Evolutionary conservation across 352 stramenopile species (phyloP).

Genomic region (Phytophthora hybrid): DNA sequence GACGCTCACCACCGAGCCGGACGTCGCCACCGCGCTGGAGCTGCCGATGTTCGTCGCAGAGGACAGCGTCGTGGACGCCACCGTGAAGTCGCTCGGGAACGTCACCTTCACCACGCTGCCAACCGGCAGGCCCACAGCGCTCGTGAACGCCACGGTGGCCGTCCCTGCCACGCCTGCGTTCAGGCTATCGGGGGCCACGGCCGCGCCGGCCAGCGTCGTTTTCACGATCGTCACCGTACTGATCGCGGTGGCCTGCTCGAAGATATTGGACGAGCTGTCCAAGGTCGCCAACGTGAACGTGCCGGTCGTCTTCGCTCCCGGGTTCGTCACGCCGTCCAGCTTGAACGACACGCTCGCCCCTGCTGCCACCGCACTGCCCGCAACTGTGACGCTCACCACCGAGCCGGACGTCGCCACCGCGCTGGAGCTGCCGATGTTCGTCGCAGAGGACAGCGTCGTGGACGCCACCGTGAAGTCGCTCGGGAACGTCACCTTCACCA

Average conservation of each 20-base stretch:
- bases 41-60: conserved; percentile 38
- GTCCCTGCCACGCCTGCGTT: conserved; percentile 39
- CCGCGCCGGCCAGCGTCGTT: conserved; percentile 18
- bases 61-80: conserved; percentile 33
- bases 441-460: conserved; percentile 30
- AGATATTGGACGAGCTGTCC: conserved; percentile 35
- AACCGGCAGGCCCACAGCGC: conserved; percentile 40
- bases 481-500: conserved; percentile 51
- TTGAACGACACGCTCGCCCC: conserved; percentile 49
- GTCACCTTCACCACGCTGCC: conserved; percentile 46
- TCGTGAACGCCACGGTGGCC: conserved; percentile 50
- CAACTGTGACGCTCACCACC: conserved; percentile 43
- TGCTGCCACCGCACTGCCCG: conserved; percentile 28
- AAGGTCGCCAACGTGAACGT: conserved; percentile 48
- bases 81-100: conserved; percentile 49
- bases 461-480: conserved; percentile 42
- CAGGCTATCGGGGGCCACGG: conserved; percentile 36
- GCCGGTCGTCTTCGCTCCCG: conserved; percentile 49
- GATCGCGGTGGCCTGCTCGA: conserved; percentile 9
- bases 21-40: conserved; percentile 34
- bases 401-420: conserved; percentile 25
- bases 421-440: conserved; percentile 41
- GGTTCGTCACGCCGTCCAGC: conserved; percentile 61
- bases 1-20: conserved; percentile 37
- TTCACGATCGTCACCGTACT: conserved; percentile 24